phyloP scores from a whole-genome alignment of 1,284 basidiomycete genomes.

The Melampsora americana region DNA sequence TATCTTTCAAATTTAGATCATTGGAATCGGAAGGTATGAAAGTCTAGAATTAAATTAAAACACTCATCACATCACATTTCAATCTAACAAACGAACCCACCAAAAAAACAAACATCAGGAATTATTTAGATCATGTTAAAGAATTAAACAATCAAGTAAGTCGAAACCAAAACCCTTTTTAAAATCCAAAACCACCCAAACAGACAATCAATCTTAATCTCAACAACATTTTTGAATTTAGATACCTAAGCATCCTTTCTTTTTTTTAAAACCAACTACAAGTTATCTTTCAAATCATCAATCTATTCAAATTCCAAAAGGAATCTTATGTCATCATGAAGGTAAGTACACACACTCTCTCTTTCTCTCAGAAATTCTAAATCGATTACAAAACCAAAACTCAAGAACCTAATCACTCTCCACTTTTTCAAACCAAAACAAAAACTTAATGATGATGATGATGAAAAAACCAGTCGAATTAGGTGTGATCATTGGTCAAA shows the following conservation, averaged over 20 bases:
- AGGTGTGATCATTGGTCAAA: constrained; percentile 26
- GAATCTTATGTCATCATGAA: constrained; percentile 40
- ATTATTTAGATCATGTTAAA: constrained; percentile 35
- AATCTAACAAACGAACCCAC: too few relatives aligned
- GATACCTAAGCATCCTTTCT: constrained; percentile 4
- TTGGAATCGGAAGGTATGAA: constrained; percentile 31
- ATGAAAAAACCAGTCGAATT: too few relatives aligned
- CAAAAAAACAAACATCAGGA: neutral
- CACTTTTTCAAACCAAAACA: constrained; percentile 7
- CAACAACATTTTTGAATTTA: neutral
- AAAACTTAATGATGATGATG: neutral
- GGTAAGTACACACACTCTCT: too few relatives aligned
- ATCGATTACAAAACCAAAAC: neutral
- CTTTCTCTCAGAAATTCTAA: neutral
- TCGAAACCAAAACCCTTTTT: too few relatives aligned
- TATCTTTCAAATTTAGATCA: constrained; percentile 5
- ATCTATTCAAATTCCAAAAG: constrained; percentile 24
- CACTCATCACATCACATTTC: too few relatives aligned
- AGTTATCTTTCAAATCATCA: constrained; percentile 22
- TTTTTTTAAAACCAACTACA: constrained; percentile 35
- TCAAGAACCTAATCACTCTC: neutral
- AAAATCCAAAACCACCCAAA: neutral
- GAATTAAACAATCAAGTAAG: constrained; percentile 36
- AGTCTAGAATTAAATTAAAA: too few relatives aligned
- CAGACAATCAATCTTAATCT: too few relatives aligned